Percentiles rank a stretch among this genome's conserved stretches.
Evolutionary conservation across 345 rosid genomes (phyloP).

Genomic region (Geranium brycei): DNA sequence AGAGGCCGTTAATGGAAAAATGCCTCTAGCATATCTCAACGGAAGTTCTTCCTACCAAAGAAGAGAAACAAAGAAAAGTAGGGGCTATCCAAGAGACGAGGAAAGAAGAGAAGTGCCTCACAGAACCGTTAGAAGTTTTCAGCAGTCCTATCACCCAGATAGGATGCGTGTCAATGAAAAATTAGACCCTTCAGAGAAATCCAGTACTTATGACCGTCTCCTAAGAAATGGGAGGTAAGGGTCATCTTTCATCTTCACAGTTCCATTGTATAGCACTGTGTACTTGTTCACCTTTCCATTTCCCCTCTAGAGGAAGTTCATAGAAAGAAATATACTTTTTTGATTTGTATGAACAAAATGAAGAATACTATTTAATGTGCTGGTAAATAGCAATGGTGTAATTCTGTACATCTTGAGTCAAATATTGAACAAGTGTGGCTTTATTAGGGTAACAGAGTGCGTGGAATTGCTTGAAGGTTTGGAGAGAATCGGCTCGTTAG

Average conservation of each 20-base stretch:
- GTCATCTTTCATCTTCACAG: conserved; percentile 4
- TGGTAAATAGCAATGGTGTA: neutral
- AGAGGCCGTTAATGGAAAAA: conserved; percentile 30
- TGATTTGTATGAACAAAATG: too few relatives aligned
- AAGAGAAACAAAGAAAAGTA: conserved; percentile 21
- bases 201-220: conserved; percentile 37
- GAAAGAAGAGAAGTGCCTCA: conserved; percentile 26
- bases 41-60: conserved; percentile 22
- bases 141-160: conserved; percentile 21
- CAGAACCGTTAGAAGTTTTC: conserved; percentile 19
- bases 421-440: neutral
- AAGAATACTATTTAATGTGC: too few relatives aligned
- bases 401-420: neutral
- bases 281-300: neutral
- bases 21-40: conserved; percentile 18
- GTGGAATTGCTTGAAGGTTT: conserved; percentile 61
- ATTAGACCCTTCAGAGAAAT: conserved; percentile 21
- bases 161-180: conserved; percentile 21
- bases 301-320: neutral
- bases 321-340: too few relatives aligned
- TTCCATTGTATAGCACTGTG: neutral
- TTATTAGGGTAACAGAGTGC: conserved; percentile 56
- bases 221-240: conserved; percentile 65
- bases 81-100: conserved; percentile 20
- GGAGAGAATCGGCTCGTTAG: conserved; percentile 48